Evolutionary conservation across 257 asterid genomes (phyloP).

Genomic region (Przewalskia tangutica): DNA sequence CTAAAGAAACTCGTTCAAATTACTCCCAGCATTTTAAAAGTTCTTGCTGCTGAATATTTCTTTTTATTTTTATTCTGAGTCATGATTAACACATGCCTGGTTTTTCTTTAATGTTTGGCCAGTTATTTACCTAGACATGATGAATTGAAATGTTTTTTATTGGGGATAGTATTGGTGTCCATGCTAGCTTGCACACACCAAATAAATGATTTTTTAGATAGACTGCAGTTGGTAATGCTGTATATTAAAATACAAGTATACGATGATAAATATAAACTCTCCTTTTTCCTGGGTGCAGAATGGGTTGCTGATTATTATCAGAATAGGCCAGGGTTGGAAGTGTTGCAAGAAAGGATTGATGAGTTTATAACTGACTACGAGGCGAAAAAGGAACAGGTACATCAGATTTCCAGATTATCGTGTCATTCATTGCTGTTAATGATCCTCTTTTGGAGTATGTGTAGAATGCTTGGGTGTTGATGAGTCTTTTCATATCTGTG

Average conservation of each 20-base stretch:
- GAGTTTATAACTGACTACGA: constrained; percentile 71
- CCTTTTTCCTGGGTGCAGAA: constrained; percentile 35
- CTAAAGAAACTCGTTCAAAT: background rate
- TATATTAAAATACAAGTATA: background rate
- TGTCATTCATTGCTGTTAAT: background rate
- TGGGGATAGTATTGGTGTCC: background rate
- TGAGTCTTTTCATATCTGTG: background rate
- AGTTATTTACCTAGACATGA: background rate
- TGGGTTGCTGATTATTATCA: constrained; percentile 69
- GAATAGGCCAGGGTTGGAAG: constrained; percentile 64
- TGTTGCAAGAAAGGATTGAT: constrained; percentile 78
- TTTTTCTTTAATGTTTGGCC: background rate
- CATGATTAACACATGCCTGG: background rate
- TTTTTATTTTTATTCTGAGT: background rate
- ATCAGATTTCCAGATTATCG: background rate
- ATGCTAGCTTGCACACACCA: background rate
- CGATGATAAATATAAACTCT: background rate
- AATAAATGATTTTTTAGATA: background rate
- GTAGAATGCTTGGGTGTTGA: background rate
- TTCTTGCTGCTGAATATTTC: background rate
- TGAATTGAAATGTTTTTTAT: background rate
- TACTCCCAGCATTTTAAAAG: background rate
- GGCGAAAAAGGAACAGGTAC: constrained; percentile 65
- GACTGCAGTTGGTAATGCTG: background rate
- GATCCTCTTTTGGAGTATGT: background rate